phyloP scores from a whole-genome alignment of 2,329 filamentous ascomycete genomes.

The Xylaria sp. region DNA sequence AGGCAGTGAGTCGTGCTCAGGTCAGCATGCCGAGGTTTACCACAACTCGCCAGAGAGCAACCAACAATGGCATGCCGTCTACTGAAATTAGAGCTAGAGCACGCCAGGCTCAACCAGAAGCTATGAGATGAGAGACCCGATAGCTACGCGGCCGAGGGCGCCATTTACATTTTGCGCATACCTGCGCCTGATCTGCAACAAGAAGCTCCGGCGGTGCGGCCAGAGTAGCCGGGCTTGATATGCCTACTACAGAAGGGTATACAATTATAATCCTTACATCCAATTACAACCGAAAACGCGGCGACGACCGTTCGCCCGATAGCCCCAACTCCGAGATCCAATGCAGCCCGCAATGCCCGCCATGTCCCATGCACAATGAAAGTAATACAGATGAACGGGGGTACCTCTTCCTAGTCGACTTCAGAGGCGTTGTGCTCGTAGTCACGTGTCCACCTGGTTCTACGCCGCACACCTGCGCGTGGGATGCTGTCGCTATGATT shows the following conservation, averaged over 20 bases:
- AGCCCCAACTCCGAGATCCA: conserved; percentile 16
- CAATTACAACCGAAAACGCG: conserved; percentile 3
- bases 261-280: conserved; percentile 16
- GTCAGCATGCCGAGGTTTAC: too few relatives aligned
- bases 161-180: not conserved
- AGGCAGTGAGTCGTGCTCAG: too few relatives aligned
- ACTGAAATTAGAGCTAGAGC: not conserved
- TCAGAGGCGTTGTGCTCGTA: conserved; percentile 41
- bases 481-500: conserved; percentile 29
- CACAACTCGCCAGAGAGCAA: too few relatives aligned
- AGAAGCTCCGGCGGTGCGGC: not conserved
- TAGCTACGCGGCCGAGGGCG: not conserved
- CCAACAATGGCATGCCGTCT: too few relatives aligned
- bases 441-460: conserved; percentile 9
- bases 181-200: not conserved
- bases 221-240: not conserved
- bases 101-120: not conserved
- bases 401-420: conserved; percentile 39
- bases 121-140: not conserved
- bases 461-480: conserved; percentile 12
- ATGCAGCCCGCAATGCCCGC: conserved; percentile 4
- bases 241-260: conserved; percentile 7
- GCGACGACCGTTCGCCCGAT: not conserved
- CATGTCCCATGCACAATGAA: conserved; percentile 15
- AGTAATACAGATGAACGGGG: not conserved